These are phyloP conservation scores for Macrophomina phaseolina DNA, from an alignment of 2,329 filamentous ascomycete species.

Conservation along the genomic window DNA sequence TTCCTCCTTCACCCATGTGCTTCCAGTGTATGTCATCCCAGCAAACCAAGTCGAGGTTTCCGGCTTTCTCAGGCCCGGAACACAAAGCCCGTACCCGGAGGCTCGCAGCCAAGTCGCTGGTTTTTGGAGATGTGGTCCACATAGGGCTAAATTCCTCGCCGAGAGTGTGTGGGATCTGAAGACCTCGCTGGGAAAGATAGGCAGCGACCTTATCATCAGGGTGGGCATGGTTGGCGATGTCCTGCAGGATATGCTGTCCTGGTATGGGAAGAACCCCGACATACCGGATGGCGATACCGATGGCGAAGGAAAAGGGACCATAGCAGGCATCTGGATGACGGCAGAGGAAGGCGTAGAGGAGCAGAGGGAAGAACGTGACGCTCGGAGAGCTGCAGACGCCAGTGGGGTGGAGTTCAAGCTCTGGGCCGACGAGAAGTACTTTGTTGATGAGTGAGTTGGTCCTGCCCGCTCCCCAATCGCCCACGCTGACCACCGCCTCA, in stretches of 20 bases:
- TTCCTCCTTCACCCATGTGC: slow-evolving; percentile 63
- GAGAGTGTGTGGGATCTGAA: slow-evolving; percentile 78
- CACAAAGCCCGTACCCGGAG: slow-evolving; percentile 69
- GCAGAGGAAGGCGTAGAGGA: slow-evolving; percentile 74
- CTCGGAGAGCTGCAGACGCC: slow-evolving; percentile 60
- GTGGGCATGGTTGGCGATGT: slow-evolving; percentile 67
- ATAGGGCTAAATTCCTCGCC: slow-evolving; percentile 73
- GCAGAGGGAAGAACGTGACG: slow-evolving; percentile 64
- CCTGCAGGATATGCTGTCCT: slow-evolving; percentile 62
- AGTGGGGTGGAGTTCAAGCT: slow-evolving; percentile 65
- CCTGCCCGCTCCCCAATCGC: background rate
- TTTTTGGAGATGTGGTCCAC: slow-evolving; percentile 76
- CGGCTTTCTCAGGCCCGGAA: slow-evolving; percentile 63
- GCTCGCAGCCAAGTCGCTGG: slow-evolving; percentile 68
- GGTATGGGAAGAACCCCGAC: slow-evolving; percentile 35
- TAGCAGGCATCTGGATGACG: slow-evolving; percentile 67
- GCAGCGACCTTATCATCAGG: slow-evolving; percentile 65
- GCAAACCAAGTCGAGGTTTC: slow-evolving; percentile 76
- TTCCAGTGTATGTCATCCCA: slow-evolving; percentile 73
- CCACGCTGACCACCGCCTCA: background rate
- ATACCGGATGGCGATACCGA: slow-evolving; percentile 12
- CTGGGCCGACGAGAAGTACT: slow-evolving; percentile 79
- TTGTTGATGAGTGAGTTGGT: slow-evolving; percentile 73
- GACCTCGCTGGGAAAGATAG: slow-evolving; percentile 61
- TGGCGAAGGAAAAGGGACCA: slow-evolving; percentile 41